A percentile compares a stretch with the other conserved stretches of the same genome.
These are phyloP conservation scores for Paecilomyces dactylethromorphus DNA, from an alignment of 2,329 filamentous ascomycete genomes.

Conservation along the genomic window DNA sequence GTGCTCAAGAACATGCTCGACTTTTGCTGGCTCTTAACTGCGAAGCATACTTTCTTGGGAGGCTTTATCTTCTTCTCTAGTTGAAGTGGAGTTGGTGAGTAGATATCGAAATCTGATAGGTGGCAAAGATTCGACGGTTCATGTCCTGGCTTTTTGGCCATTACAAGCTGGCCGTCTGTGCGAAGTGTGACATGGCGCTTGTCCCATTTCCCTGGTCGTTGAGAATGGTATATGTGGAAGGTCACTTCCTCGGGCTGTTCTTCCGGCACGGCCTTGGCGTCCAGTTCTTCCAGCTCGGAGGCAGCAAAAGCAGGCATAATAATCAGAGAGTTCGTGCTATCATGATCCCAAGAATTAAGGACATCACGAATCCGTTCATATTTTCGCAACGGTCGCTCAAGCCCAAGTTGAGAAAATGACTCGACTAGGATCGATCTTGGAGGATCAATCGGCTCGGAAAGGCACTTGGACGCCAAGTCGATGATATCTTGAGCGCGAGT, in stretches of 20 bases:
- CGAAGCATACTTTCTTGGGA: constrained; percentile 79
- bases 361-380: constrained; percentile 85
- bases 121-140: constrained; percentile 69
- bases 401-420: constrained; percentile 64
- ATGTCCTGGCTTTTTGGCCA: constrained; percentile 67
- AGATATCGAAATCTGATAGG: constrained; percentile 88
- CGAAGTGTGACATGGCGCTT: constrained; percentile 74
- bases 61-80: constrained; percentile 66
- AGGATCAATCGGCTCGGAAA: constrained; percentile 59
- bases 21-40: constrained; percentile 88
- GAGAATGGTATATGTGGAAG: constrained; percentile 72
- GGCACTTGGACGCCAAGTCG: constrained; percentile 55
- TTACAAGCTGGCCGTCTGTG: constrained; percentile 62
- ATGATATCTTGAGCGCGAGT: constrained; percentile 72
- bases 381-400: constrained; percentile 74
- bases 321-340: constrained; percentile 67
- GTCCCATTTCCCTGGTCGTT: constrained; percentile 77
- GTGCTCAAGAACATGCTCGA: constrained; percentile 73
- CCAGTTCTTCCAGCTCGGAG: constrained; percentile 42
- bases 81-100: constrained; percentile 65
- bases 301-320: constrained; percentile 57
- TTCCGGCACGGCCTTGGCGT: constrained; percentile 56
- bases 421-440: constrained; percentile 68
- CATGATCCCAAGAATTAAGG: constrained; percentile 86
- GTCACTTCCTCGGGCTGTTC: constrained; percentile 60